Base-by-base conservation (phyloP, 306 rosid genomes). In the Lupinus albus region DNA sequence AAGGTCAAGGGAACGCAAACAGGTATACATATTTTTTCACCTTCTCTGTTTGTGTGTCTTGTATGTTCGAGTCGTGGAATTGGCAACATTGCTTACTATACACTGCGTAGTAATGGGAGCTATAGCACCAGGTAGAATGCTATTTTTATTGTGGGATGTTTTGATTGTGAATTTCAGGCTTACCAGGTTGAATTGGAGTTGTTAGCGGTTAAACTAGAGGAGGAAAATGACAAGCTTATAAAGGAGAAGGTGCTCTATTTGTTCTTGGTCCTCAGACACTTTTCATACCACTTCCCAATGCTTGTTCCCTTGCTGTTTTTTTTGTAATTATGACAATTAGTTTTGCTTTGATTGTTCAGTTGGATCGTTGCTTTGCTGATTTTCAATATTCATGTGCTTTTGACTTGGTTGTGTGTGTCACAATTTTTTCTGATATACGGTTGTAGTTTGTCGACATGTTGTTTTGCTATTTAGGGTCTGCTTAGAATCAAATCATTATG, bases 141-240 rank as follows among this genome's bases (percentile, higher is more conserved):
- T 0, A 33, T 33, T 33, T 38, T 2, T 35, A 8, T 38, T 38
- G 10, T 38, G 44, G 44, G 11, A 38, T 38, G 11, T 38, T 20
- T 36, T 53, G n/a, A 17, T 46, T 56, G 54, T 45, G 45, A n/a
- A 64, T 59, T 83, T 56, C 68, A 89, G 98, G 99, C 99, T 32
- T 88, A 93, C 64, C 96, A 93, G 78, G 88, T 77, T 18, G 99
- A 93, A 70, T 78, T 93, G 78, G 99, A 93, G 79, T 66, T 94
- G 0, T 72, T 93, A 77, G 89, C 87, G 1, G 86, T 86, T 70
- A 86, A 69, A 33, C 83, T 93, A 41, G 91, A 88, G 86, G 96
- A 88, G 75, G 97, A 93, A 79, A 83, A 88, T 55, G 90, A 83
- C 73, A 81, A 6, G 80, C 81, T 93, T 50, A 44, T 86, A 83